phyloP scores from a whole-genome alignment of 164 flowering plant species.

The Nelumbo lutea region DNA sequence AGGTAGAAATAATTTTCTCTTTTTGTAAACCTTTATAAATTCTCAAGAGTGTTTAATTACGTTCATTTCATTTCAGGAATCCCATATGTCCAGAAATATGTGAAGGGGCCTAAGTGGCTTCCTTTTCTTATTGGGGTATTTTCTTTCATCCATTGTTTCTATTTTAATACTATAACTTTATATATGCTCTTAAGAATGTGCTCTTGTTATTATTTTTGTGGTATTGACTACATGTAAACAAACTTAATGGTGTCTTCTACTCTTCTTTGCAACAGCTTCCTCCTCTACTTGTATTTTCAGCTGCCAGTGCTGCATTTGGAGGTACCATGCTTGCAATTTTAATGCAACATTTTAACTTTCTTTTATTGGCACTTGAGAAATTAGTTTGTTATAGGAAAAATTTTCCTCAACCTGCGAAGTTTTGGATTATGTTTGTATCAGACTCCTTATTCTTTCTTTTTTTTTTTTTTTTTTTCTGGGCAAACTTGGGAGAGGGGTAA shows the following conservation, averaged over 20 bases:
- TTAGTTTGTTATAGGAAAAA: too few species aligned
- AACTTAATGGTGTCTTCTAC: too few species aligned
- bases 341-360: neutral
- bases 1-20: slow-evolving; percentile 29
- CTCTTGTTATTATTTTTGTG: neutral
- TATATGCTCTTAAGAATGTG: neutral
- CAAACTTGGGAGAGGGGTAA: too few species aligned
- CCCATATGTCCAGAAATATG: slow-evolving; percentile 61
- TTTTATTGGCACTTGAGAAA: too few species aligned
- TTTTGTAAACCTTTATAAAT: too few species aligned
- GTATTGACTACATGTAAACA: neutral
- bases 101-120: slow-evolving; percentile 86
- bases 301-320: slow-evolving; percentile 81
- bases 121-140: slow-evolving; percentile 80
- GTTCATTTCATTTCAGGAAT: slow-evolving; percentile 45
- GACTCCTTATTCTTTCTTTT: too few species aligned
- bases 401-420: too few species aligned
- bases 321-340: slow-evolving; percentile 33
- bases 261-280: slow-evolving; percentile 52
- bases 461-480: too few species aligned
- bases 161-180: neutral
- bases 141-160: neutral
- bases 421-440: too few species aligned
- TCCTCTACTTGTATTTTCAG: slow-evolving; percentile 55
- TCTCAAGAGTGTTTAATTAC: neutral